Percentiles rank a stretch among this genome's conserved stretches.
phyloP scores from a whole-genome alignment of 768 basidiomycete species.

The Suillus spraguei region DNA sequence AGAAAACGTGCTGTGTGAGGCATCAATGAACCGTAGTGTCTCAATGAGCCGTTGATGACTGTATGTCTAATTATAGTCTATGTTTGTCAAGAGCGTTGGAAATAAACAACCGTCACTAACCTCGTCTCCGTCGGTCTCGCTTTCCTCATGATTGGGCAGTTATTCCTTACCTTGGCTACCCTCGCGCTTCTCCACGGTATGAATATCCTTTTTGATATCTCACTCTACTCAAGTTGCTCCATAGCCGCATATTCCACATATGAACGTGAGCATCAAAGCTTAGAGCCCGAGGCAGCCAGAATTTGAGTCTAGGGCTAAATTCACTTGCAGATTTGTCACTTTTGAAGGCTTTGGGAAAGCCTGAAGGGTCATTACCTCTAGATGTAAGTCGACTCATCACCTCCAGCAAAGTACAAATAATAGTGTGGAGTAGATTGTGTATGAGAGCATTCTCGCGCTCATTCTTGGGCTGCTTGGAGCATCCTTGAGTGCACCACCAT shows the following conservation, averaged over 20 bases:
- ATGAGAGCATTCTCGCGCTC: constrained; percentile 67
- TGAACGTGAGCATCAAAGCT: constrained; percentile 55
- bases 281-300: not conserved
- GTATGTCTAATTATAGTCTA: too few relatives aligned
- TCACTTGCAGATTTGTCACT: constrained; percentile 64
- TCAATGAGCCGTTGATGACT: too few relatives aligned
- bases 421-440: constrained; percentile 51
- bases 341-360: constrained; percentile 73
- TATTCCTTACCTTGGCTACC: constrained; percentile 48
- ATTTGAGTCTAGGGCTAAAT: constrained; percentile 12
- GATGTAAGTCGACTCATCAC: constrained; percentile 47
- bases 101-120: not conserved
- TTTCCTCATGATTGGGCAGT: constrained; percentile 46
- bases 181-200: constrained; percentile 58
- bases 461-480: constrained; percentile 74
- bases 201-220: constrained; percentile 18
- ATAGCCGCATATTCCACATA: constrained; percentile 81
- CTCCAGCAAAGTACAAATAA: not conserved
- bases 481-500: constrained; percentile 61
- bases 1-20: too few relatives aligned
- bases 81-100: constrained; percentile 3
- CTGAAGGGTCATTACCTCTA: constrained; percentile 64
- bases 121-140: not conserved
- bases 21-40: too few relatives aligned
- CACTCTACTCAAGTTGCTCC: constrained; percentile 8